Percentiles rank a stretch among this genome's conserved stretches.
Evolutionary conservation across 768 basidiomycete genomes (phyloP).

Genomic region (Leccinum pellstonianum): DNA sequence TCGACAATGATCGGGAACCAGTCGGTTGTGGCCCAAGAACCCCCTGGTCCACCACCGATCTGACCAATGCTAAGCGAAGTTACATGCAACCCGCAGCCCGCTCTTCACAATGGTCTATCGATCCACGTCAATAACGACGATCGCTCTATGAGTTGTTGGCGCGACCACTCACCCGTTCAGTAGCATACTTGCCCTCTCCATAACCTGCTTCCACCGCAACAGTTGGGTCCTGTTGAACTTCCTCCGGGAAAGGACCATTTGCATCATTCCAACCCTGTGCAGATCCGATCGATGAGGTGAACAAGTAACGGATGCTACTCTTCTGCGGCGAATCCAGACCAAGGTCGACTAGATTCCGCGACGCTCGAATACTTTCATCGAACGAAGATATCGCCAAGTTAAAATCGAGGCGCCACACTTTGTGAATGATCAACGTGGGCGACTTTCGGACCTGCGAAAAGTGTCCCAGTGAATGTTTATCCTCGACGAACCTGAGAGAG

Average conservation of each 20-base stretch:
- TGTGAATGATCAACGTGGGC: constrained; percentile 40
- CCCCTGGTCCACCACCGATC: constrained; percentile 39
- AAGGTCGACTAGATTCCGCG: constrained; percentile 37
- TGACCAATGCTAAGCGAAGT: constrained; percentile 47
- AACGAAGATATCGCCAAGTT: constrained; percentile 42
- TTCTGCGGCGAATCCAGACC: constrained; percentile 29
- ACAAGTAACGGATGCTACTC: constrained; percentile 34
- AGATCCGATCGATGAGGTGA: constrained; percentile 41
- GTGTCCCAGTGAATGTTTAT: background rate
- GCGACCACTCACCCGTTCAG: constrained; percentile 35
- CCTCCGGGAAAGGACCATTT: constrained; percentile 37
- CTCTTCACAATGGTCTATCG: constrained; percentile 39
- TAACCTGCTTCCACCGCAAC: constrained; percentile 44
- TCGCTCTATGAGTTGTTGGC: background rate
- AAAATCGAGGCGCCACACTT: constrained; percentile 47
- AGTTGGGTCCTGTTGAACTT: constrained; percentile 29
- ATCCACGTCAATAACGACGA: background rate
- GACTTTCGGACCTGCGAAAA: constrained; percentile 31
- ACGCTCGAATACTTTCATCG: constrained; percentile 39
- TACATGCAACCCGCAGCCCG: constrained; percentile 27
- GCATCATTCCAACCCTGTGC: constrained; percentile 31
- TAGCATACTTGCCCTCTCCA: constrained; percentile 45
- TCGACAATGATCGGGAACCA: constrained; percentile 48
- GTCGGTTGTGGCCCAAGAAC: constrained; percentile 44
- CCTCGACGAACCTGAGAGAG: background rate